These are phyloP conservation scores for Apodospora peruviana DNA, from an alignment of 495 filamentous ascomycete species.

Conservation along the genomic window DNA sequence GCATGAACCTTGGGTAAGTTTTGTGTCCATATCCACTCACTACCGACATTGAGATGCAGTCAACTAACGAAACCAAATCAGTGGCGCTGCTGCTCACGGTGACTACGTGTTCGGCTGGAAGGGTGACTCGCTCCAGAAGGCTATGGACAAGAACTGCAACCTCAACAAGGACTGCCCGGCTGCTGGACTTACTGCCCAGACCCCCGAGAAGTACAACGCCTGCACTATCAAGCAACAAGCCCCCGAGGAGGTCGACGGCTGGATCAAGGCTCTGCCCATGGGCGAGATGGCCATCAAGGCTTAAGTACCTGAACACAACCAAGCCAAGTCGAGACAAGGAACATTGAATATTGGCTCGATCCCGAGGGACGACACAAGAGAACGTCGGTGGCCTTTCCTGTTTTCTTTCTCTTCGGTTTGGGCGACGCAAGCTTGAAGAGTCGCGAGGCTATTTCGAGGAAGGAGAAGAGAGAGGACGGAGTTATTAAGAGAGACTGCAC, in stretches of 20 bases:
- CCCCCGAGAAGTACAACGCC: conserved; percentile 38
- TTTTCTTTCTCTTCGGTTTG: no score
- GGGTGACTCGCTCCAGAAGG: conserved; percentile 54
- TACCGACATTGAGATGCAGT: neutral
- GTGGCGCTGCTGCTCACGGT: conserved; percentile 54
- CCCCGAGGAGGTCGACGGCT: conserved; percentile 46
- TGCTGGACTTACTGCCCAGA: conserved; percentile 40
- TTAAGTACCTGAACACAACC: conserved; percentile 13
- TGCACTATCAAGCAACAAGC: conserved; percentile 45
- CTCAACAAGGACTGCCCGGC: conserved; percentile 44
- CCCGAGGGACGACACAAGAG: neutral
- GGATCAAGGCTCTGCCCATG: conserved; percentile 47
- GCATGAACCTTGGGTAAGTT: conserved; percentile 46
- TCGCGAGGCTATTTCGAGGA: no score
- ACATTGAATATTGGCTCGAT: neutral
- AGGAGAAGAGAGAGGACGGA: no score
- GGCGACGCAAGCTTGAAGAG: no score
- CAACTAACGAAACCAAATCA: conserved; percentile 5
- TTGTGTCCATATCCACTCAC: neutral
- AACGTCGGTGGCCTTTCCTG: neutral
- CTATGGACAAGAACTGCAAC: conserved; percentile 56
- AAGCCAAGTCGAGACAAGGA: neutral
- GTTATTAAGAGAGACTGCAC: no score
- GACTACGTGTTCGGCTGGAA: conserved; percentile 84
- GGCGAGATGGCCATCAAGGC: conserved; percentile 49